Evolutionary conservation across 768 basidiomycete genomes (phyloP).

Genomic region (Rhizopogon vinicolor): DNA sequence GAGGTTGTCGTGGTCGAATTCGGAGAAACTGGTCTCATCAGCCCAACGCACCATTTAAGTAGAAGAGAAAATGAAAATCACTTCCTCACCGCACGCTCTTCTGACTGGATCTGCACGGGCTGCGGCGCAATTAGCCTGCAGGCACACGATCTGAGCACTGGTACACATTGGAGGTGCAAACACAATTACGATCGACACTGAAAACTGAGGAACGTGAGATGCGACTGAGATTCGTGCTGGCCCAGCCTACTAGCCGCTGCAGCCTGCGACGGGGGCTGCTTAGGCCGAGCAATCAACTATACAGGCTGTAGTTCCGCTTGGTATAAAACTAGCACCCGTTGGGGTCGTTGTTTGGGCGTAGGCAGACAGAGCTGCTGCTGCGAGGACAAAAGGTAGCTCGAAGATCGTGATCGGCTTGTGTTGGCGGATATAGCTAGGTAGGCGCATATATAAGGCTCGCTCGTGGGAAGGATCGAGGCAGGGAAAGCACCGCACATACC

Average conservation of each 20-base stretch:
- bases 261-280: neutral
- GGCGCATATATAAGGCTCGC: too few species aligned
- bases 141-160: constrained; percentile 30
- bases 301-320: constrained; percentile 5
- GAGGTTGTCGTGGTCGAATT: neutral
- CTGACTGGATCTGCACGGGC: constrained; percentile 22
- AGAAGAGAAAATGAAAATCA: neutral
- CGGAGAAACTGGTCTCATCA: neutral
- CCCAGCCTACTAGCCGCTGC: constrained; percentile 12
- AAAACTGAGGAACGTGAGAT: neutral
- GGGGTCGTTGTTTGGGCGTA: constrained; percentile 13
- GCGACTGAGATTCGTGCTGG: neutral
- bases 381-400: constrained; percentile 14
- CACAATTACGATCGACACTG: constrained; percentile 35
- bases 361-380: constrained; percentile 12
- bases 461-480: too few species aligned
- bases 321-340: neutral
- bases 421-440: too few species aligned
- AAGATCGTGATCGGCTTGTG: neutral
- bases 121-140: constrained; percentile 28
- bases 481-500: too few species aligned
- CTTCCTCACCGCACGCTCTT: constrained; percentile 26
- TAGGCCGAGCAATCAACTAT: constrained; percentile 1
- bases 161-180: constrained; percentile 35
- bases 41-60: neutral